Percentiles rank a stretch among this genome's conserved stretches.
phyloP scores from a whole-genome alignment of 2,329 filamentous ascomycete genomes.

The Penicillium hesseltinei region DNA sequence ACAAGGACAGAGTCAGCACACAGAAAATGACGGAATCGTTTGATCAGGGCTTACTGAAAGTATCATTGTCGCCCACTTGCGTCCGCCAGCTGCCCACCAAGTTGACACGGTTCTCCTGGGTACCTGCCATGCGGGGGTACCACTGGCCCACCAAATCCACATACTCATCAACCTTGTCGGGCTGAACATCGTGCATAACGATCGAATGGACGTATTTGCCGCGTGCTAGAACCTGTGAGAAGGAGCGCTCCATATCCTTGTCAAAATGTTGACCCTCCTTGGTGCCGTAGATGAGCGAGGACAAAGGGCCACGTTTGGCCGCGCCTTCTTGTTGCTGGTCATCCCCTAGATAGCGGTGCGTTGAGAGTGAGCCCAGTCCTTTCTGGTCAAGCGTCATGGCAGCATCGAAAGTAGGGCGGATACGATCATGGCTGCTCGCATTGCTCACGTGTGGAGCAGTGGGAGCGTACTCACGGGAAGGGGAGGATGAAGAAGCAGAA shows the following conservation, averaged over 20 bases:
- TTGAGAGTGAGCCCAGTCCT: conserved; percentile 61
- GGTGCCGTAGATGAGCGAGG: conserved; percentile 92
- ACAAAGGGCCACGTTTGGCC: conserved; percentile 69
- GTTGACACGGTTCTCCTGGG: conserved; percentile 88
- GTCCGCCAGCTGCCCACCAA: conserved; percentile 97
- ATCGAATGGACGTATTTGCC: conserved; percentile 99
- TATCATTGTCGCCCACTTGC: conserved; percentile 95
- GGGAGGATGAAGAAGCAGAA: conserved; percentile 46
- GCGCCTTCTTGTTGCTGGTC: conserved; percentile 59
- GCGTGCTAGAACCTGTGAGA: conserved; percentile 88
- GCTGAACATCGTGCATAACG: conserved; percentile 92
- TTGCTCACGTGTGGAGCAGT: conserved; percentile 48
- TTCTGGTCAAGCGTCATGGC: conserved; percentile 42
- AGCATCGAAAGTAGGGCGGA: conserved; percentile 38
- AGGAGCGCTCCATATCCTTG: conserved; percentile 91
- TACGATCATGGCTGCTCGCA: conserved; percentile 39
- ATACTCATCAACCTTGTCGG: conserved; percentile 94
- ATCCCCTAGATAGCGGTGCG: conserved; percentile 53
- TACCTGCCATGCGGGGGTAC: conserved; percentile 85
- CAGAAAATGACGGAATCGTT: neutral
- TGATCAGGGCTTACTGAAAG: conserved; percentile 65
- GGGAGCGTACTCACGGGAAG: conserved; percentile 43
- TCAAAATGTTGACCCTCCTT: conserved; percentile 93
- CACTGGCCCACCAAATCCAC: conserved; percentile 82
- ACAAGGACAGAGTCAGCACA: conserved; percentile 28